Evolutionary conservation across 2,329 filamentous ascomycete species (phyloP).

Genomic region (Claviceps fusiformis): DNA sequence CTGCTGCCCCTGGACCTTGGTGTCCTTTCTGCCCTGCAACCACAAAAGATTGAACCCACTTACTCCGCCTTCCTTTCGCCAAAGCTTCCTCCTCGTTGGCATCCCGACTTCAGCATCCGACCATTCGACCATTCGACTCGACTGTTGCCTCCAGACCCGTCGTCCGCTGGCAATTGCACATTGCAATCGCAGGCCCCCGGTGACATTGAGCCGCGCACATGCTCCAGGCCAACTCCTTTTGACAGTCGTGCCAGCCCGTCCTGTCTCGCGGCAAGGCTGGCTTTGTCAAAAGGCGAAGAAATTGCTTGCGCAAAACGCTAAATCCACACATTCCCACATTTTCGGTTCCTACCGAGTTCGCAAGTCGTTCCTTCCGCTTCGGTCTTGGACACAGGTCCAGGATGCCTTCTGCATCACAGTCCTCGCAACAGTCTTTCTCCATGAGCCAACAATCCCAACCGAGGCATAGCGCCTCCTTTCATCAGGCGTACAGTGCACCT

Average conservation of each 20-base stretch:
- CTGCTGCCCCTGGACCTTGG: too few species aligned
- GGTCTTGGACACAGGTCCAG: neutral
- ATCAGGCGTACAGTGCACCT: constrained; percentile 19
- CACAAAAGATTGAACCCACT: neutral
- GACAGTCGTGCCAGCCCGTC: neutral
- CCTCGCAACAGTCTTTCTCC: constrained; percentile 42
- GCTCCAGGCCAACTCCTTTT: neutral
- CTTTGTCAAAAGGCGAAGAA: neutral
- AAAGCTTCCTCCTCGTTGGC: neutral
- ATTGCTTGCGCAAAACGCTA: neutral
- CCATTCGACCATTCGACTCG: neutral
- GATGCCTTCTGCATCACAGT: constrained; percentile 33
- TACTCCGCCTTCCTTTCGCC: constrained; percentile 7
- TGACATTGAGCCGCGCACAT: neutral
- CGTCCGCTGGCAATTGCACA: neutral
- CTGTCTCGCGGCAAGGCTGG: neutral
- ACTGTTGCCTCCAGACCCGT: neutral
- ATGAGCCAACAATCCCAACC: constrained; percentile 42
- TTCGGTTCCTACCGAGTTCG: neutral
- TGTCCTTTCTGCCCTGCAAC: constrained; percentile 1
- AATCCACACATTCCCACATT: neutral
- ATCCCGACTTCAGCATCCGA: neutral
- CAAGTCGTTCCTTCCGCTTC: neutral
- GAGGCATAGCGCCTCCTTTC: constrained; percentile 24
- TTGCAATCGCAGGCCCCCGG: neutral